A percentile compares a stretch with the other conserved stretches of the same genome.
Evolutionary conservation across 2,329 filamentous ascomycete genomes (phyloP).

Genomic region (Chrysosporium keratinophilum): DNA sequence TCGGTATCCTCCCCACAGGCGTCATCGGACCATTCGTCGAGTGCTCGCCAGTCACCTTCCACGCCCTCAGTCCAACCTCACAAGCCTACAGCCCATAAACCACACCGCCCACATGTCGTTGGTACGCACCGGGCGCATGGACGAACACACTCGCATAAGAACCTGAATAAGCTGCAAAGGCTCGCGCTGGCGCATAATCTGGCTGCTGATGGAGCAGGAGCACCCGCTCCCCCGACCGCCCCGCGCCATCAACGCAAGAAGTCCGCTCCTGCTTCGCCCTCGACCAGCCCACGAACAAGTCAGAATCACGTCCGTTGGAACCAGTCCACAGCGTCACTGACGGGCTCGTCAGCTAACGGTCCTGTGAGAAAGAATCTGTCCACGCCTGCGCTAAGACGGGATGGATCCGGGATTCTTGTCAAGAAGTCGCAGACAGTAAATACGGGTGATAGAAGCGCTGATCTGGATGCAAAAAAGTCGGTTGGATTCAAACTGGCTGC

Average conservation of each 20-base stretch:
- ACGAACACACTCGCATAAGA: constrained; percentile 37
- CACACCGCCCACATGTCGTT: constrained; percentile 36
- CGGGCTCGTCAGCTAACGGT: constrained; percentile 25
- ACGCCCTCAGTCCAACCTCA: constrained; percentile 19
- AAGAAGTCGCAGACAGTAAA: constrained; percentile 32
- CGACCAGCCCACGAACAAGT: constrained; percentile 31
- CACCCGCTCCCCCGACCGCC: constrained; percentile 13
- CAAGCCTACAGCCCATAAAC: constrained; percentile 27
- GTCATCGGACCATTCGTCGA: constrained; percentile 8
- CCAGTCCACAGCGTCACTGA: constrained; percentile 28
- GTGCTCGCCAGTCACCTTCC: constrained; percentile 8
- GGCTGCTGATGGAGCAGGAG: constrained; percentile 19
- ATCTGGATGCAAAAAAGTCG: constrained; percentile 33
- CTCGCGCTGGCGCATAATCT: constrained; percentile 27
- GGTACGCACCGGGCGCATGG: constrained; percentile 32
- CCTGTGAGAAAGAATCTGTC: constrained; percentile 40
- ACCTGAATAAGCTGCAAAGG: constrained; percentile 35
- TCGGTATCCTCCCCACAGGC: constrained; percentile 13
- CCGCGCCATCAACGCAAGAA: constrained; percentile 39
- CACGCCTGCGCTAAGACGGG: constrained; percentile 33
- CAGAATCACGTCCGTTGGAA: constrained; percentile 34
- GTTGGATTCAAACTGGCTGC: constrained; percentile 39
- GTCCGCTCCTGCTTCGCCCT: constrained; percentile 36
- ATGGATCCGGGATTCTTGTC: constrained; percentile 27
- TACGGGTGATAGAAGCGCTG: constrained; percentile 6